Evolutionary conservation across 2,329 filamentous ascomycete species (phyloP).

Genomic region (Fonsecaea erecta): DNA sequence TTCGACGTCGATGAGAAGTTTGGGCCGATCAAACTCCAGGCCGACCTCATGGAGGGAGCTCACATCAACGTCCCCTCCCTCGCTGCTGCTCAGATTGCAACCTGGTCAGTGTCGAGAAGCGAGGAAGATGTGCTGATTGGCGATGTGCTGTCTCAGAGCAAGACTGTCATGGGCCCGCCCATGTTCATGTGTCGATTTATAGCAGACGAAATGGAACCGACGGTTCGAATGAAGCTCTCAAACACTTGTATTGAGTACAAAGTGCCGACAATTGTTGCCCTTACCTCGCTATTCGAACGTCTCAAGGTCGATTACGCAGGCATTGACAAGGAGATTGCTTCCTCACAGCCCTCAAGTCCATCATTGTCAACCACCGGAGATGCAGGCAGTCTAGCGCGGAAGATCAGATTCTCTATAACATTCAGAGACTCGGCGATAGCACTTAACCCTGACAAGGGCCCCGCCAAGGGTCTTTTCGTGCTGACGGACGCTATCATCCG

Average conservation of each 20-base stretch:
- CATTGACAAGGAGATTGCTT: constrained; percentile 48
- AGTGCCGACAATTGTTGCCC: constrained; percentile 78
- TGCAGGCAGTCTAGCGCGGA: constrained; percentile 49
- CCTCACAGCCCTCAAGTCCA: constrained; percentile 55
- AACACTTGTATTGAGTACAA: constrained; percentile 88
- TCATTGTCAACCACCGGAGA: constrained; percentile 30
- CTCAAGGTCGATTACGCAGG: constrained; percentile 70
- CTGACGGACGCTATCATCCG: constrained; percentile 77
- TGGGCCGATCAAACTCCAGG: constrained; percentile 64
- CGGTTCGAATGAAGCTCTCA: constrained; percentile 83
- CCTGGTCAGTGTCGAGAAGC: constrained; percentile 67
- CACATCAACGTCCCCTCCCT: constrained; percentile 86
- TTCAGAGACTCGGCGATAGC: constrained; percentile 82
- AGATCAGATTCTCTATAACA: constrained; percentile 61
- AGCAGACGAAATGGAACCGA: constrained; percentile 90
- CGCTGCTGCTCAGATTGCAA: constrained; percentile 74
- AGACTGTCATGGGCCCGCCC: constrained; percentile 48
- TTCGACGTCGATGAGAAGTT: constrained; percentile 71
- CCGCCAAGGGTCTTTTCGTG: constrained; percentile 77
- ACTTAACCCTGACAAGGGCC: constrained; percentile 75
- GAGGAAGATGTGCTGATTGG: constrained; percentile 72
- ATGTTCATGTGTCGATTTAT: constrained; percentile 89
- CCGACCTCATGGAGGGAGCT: constrained; percentile 70
- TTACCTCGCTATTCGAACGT: constrained; percentile 72
- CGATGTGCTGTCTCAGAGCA: constrained; percentile 55